phyloP scores from a whole-genome alignment of 192 early-diverging fungal species.

The Coemansia sp. region DNA sequence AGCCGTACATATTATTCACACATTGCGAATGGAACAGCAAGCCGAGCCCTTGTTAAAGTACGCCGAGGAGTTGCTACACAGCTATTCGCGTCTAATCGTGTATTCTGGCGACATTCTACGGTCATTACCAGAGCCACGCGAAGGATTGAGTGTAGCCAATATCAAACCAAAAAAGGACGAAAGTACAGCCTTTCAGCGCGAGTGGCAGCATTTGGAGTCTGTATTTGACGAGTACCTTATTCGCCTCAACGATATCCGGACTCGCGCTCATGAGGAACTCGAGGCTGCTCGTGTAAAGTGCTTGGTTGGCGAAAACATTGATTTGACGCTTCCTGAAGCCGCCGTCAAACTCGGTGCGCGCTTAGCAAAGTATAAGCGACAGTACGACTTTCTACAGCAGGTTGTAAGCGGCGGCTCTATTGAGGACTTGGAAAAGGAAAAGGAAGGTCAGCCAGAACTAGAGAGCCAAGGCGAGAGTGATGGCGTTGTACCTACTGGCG shows the following conservation, averaged over 20 bases:
- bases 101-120: constrained; percentile 53
- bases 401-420: constrained; percentile 21
- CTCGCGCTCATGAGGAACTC: constrained; percentile 46
- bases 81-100: constrained; percentile 48
- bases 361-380: constrained; percentile 28
- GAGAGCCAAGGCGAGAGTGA: not conserved
- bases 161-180: constrained; percentile 53
- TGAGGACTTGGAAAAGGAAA: constrained; percentile 12
- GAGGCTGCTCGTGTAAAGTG: constrained; percentile 45
- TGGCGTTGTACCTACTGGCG: not conserved
- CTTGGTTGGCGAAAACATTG: constrained; percentile 37
- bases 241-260: constrained; percentile 45
- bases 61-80: constrained; percentile 44
- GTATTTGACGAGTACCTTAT: constrained; percentile 48
- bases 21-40: constrained; percentile 20
- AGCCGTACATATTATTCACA: constrained; percentile 4
- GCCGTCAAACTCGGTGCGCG: constrained; percentile 21
- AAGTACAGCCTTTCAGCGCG: constrained; percentile 36
- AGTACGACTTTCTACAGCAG: constrained; percentile 36
- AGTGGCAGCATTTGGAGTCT: constrained; percentile 50
- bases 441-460: not conserved
- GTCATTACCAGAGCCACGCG: constrained; percentile 45
- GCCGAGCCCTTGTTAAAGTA: constrained; percentile 40
- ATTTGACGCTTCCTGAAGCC: constrained; percentile 42
- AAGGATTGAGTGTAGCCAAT: constrained; percentile 45